Evolutionary conservation across 495 filamentous ascomycete species (phyloP).

Genomic region (Immersiella caudata): DNA sequence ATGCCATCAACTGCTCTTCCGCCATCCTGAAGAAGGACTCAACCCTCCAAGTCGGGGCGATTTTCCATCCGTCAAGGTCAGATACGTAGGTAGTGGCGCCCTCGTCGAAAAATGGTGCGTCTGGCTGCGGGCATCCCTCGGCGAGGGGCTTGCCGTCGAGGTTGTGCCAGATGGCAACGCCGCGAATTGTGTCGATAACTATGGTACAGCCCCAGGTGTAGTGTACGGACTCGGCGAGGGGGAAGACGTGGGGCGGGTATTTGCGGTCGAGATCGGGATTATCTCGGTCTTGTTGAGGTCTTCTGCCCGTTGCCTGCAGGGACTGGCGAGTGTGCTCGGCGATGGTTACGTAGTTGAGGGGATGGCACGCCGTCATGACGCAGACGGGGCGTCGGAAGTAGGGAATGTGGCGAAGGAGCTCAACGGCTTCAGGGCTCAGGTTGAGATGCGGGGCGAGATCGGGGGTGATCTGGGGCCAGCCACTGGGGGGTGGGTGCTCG

Average conservation of each 20-base stretch:
- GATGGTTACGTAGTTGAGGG: not conserved
- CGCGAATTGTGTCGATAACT: not conserved
- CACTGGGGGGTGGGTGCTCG: not conserved
- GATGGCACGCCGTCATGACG: not conserved
- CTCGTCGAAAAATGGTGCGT: not conserved
- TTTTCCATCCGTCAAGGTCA: not conserved
- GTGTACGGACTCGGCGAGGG: not conserved
- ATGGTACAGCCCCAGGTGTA: not conserved
- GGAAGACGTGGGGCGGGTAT: not conserved
- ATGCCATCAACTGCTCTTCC: not conserved
- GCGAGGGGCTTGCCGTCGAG: not conserved
- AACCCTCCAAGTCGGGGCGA: not conserved
- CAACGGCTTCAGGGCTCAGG: not conserved
- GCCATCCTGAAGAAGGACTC: conserved; percentile 7
- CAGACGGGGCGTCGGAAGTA: not conserved
- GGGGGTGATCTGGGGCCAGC: not conserved
- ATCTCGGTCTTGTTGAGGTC: not conserved
- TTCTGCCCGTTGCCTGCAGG: not conserved
- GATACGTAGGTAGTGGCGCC: not conserved
- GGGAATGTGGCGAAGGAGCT: not conserved
- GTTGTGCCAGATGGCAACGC: conserved; percentile 1
- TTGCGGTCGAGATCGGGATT: not conserved
- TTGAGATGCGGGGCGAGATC: not conserved
- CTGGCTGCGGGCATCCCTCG: not conserved
- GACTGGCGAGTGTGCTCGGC: not conserved